phyloP scores from a whole-genome alignment of 164 flowering plant genomes.

The Macadamia tetraphylla region DNA sequence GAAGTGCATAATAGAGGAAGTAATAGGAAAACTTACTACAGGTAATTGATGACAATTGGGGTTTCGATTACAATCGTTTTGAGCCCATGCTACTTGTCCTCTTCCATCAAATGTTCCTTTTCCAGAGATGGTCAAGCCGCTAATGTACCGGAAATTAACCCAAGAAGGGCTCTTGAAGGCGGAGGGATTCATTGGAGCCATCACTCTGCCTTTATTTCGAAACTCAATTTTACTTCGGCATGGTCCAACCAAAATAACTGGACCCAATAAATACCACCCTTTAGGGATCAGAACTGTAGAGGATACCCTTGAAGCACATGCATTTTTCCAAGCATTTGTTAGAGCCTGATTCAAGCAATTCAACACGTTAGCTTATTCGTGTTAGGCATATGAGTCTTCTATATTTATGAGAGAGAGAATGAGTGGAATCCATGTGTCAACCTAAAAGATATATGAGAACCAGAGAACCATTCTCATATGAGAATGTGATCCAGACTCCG shows the following conservation, averaged over 20 bases:
- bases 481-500: too few relatives aligned
- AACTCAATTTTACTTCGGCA: slow-evolving; percentile 24
- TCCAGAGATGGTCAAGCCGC: too few relatives aligned
- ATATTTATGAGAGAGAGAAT: too few relatives aligned
- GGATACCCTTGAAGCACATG: slow-evolving; percentile 4
- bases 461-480: too few relatives aligned
- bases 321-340: slow-evolving; percentile 13
- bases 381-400: too few relatives aligned
- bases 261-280: slow-evolving; percentile 15
- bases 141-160: too few relatives aligned
- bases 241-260: slow-evolving; percentile 26
- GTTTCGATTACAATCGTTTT: slow-evolving; percentile 8
- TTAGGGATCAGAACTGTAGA: slow-evolving; percentile 12
- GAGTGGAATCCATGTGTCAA: too few relatives aligned
- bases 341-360: slow-evolving; percentile 12
- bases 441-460: too few relatives aligned
- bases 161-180: slow-evolving; percentile 5
- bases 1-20: too few relatives aligned
- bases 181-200: slow-evolving; percentile 21
- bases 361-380: too few relatives aligned
- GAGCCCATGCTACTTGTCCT: too few relatives aligned
- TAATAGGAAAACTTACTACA: slow-evolving; percentile 13
- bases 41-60: slow-evolving; percentile 16
- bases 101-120: slow-evolving; percentile 1
- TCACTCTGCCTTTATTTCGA: slow-evolving; percentile 19